These are phyloP conservation scores for Cladobotryum protrusum DNA, from an alignment of 2,329 filamentous ascomycete genomes.

Conservation along the genomic window DNA sequence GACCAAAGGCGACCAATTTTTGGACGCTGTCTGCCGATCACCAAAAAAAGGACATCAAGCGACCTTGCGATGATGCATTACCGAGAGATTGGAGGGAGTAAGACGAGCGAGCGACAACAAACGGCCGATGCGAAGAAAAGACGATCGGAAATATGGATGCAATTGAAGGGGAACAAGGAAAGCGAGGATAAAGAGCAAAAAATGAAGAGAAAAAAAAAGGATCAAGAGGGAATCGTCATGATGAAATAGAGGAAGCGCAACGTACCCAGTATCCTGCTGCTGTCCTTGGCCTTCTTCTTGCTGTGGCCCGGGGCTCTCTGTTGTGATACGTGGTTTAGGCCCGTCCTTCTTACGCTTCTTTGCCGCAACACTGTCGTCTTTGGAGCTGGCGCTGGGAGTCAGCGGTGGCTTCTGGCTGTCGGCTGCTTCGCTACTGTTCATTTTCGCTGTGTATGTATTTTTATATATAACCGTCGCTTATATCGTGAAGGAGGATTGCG, in stretches of 20 bases:
- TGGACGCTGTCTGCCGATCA: no score
- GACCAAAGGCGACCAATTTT: background rate
- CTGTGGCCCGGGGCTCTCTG: conserved; percentile 37
- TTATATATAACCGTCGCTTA: no score
- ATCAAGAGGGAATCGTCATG: background rate
- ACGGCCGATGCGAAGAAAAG: background rate
- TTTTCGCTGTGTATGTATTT: no score
- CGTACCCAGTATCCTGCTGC: conserved; percentile 7
- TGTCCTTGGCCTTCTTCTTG: background rate
- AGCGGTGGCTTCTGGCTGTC: background rate
- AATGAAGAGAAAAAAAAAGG: conserved; percentile 51
- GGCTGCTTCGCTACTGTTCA: background rate
- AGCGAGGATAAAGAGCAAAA: conserved; percentile 30
- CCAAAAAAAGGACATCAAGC: no score
- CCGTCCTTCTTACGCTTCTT: conserved; percentile 73
- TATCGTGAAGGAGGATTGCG: no score
- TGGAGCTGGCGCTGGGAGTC: conserved; percentile 16
- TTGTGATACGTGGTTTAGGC: conserved; percentile 71
- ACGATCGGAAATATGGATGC: conserved; percentile 24
- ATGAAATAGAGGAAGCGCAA: background rate
- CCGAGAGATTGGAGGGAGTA: conserved; percentile 7
- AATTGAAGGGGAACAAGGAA: conserved; percentile 34
- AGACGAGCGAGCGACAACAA: conserved; percentile 1
- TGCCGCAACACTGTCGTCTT: conserved; percentile 25
- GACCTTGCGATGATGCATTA: no score